Conservation (phyloP, 179 eudicot species). For the Silene coronaria region DNA sequence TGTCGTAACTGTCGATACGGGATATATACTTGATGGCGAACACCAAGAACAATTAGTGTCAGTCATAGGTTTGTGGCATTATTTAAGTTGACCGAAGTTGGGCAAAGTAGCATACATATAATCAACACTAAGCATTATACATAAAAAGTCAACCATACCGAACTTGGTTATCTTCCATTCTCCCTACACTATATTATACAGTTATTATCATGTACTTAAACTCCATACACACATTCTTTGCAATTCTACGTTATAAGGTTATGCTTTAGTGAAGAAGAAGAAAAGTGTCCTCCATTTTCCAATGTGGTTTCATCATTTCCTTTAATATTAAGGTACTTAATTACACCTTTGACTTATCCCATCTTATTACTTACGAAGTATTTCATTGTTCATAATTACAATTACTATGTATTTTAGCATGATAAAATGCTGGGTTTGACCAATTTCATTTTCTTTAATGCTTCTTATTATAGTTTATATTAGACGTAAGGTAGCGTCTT, state of each 20-base stretch:
- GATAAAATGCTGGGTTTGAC: neutral
- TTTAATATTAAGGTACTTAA: slow-evolving; percentile 29
- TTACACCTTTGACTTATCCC: slow-evolving; percentile 28
- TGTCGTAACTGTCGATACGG: no score
- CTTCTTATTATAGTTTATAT: neutral
- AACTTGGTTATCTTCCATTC: slow-evolving; percentile 8
- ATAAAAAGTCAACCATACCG: slow-evolving; percentile 38
- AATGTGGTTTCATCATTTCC: slow-evolving; percentile 19
- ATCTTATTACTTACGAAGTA: neutral
- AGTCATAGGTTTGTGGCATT: slow-evolving; percentile 25
- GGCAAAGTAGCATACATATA: slow-evolving; percentile 33
- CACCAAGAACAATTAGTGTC: neutral
- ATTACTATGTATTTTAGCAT: neutral
- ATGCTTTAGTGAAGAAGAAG: slow-evolving; percentile 42
- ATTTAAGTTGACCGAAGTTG: slow-evolving; percentile 41
- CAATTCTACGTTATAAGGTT: slow-evolving; percentile 28
- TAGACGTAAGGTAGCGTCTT: neutral
- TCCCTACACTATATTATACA: slow-evolving; percentile 18
- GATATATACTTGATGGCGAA: no score
- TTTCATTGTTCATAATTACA: neutral
- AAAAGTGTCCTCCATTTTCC: slow-evolving; percentile 27
- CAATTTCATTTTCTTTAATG: neutral
- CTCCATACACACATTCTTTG: slow-evolving; percentile 23
- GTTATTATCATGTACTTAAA: no score
- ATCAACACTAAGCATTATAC: slow-evolving; percentile 19